Conservation (phyloP, 306 rosid genomes). For the Geum urbanum region DNA sequence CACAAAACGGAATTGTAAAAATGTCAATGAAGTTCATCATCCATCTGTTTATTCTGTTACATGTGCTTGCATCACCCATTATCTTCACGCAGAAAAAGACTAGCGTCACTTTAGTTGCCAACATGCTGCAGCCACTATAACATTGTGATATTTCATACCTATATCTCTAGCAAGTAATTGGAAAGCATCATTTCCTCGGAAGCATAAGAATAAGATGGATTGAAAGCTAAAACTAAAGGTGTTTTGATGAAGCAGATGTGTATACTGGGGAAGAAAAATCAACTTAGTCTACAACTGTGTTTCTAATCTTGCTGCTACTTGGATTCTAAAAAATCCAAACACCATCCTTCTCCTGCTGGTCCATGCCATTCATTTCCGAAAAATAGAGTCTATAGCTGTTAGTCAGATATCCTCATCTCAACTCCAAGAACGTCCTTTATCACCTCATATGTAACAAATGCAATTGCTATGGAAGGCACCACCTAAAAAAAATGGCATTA, state of each 20-base stretch:
- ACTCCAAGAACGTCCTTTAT: slow-evolving; percentile 67
- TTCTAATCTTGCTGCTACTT: slow-evolving; percentile 21
- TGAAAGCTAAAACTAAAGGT: slow-evolving; percentile 13
- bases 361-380: slow-evolving; percentile 3
- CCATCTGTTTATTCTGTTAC: not conserved
- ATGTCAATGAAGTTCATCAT: not conserved
- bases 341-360: slow-evolving; percentile 21
- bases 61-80: not conserved
- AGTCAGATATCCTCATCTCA: slow-evolving; percentile 60
- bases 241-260: slow-evolving; percentile 11
- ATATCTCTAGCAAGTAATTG: slow-evolving; percentile 7
- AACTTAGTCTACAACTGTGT: slow-evolving; percentile 14
- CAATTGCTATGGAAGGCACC: slow-evolving; percentile 75
- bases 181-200: slow-evolving; percentile 8
- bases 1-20: not conserved
- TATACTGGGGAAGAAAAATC: slow-evolving; percentile 3
- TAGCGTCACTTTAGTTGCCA: not conserved
- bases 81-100: not conserved
- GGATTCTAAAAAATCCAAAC: slow-evolving; percentile 5
- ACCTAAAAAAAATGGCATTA: slow-evolving; percentile 37
- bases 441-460: slow-evolving; percentile 58
- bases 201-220: slow-evolving; percentile 21
- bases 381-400: slow-evolving; percentile 23
- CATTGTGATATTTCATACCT: not conserved
- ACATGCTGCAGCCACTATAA: not conserved